A percentile compares a stretch with the other conserved stretches of the same genome.
These are phyloP conservation scores for Phylloporus gajari DNA, from an alignment of 1,284 basidiomycete species.

Conservation along the genomic window DNA sequence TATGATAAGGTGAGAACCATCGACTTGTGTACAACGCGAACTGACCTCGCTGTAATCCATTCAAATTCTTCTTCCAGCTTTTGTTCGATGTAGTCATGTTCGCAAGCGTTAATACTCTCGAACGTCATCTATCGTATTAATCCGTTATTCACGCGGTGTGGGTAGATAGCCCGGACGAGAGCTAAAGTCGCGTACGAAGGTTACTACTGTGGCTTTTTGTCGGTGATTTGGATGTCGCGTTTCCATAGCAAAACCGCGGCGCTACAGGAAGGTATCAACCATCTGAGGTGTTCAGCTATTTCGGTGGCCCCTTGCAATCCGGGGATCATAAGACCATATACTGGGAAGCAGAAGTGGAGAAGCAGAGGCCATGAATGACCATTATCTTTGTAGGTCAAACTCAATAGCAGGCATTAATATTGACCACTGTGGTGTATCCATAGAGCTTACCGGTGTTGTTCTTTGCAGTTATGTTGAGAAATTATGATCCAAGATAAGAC, in stretches of 20 bases:
- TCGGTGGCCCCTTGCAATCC: constrained; percentile 95
- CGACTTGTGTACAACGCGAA: no score
- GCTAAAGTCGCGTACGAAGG: no score
- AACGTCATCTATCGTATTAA: no score
- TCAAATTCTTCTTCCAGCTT: no score
- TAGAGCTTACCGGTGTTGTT: constrained; percentile 79
- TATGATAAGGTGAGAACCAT: no score
- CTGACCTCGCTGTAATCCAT: no score
- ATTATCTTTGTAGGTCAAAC: constrained; percentile 95
- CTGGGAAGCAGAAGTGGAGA: constrained; percentile 97
- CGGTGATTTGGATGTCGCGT: constrained; percentile 94
- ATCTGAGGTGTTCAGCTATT: constrained; percentile 94
- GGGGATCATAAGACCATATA: constrained; percentile 94
- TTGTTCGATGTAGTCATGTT: no score
- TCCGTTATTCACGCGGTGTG: no score
- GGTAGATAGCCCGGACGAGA: no score
- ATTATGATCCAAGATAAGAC: constrained; percentile 96
- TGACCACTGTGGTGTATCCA: background rate
- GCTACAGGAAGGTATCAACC: constrained; percentile 97
- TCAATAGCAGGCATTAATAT: constrained; percentile 32
- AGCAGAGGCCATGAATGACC: constrained; percentile 96
- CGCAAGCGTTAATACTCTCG: no score
- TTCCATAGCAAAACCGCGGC: constrained; percentile 91
- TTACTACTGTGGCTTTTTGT: no score
- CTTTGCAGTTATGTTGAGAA: constrained; percentile 96